Evolutionary conservation across 257 asterid species (phyloP), one percentile per base, ranked within the genome.

Genomic region (Mitragyna speciosa): DNA sequence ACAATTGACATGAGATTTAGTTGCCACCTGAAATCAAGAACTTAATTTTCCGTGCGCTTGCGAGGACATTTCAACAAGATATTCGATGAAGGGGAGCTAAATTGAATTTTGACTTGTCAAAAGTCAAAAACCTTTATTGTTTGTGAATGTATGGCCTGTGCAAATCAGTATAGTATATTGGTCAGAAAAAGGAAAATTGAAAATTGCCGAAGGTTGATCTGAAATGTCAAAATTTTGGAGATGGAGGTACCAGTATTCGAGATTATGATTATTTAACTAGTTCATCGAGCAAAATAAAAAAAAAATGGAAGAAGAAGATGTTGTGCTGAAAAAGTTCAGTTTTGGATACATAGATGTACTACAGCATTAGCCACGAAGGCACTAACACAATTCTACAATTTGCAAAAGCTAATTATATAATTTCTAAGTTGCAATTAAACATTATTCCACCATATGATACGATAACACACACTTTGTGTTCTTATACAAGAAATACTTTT

Each of bases 401-500:
- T 39, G 65, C 12, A 70, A 30, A 39, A 16, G 73, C 22, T 76
- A 64, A 76, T 69, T 16, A 39, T 39, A 36, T 66, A 45, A 36
- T 39, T 17, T n/a, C 58, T 74, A 33, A 15, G 52, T 58, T 58
- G 66, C 10, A 56, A 56, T 10, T 58, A 33, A 75, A 39, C 26
- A 11, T 78, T 52, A 41, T 78, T 52, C 20, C 43, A 78, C 5
- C 70, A 70, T 66, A 14, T 66, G 24, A 15, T 77, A 65, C 1
- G 12, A 47, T 76, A 28, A 28, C 47, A 74, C 70, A 45, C 17
- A 20, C 79, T 61, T 47, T n/a, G 63, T 56, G 64, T 20, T 22
- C 47, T 48, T 28, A 70, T 26, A 79, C 75, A 64, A 79, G 52
- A 80, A 83, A 81, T 77, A 78, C 77, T 74, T 86, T 86, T 54